Conservation (phyloP, 1,284 basidiomycete species). For the Pterulicium gracile region DNA sequence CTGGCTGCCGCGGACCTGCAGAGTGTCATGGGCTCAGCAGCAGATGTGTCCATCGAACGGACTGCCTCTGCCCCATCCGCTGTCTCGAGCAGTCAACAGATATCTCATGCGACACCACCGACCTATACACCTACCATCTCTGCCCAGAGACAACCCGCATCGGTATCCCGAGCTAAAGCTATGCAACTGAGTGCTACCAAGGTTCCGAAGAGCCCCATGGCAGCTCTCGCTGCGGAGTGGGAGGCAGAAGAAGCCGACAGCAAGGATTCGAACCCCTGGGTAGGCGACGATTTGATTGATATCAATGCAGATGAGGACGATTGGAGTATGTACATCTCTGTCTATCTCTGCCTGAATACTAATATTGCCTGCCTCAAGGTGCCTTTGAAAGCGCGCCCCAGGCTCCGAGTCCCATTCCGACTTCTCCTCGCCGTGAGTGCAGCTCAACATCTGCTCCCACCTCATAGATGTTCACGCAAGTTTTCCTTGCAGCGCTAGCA, state of each 20-base stretch:
- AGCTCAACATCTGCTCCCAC: conserved; percentile 15
- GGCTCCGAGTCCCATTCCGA: neutral
- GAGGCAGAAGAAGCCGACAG: conserved; percentile 32
- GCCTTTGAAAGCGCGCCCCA: conserved; percentile 72
- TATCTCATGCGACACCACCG: conserved; percentile 11
- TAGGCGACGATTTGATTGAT: conserved; percentile 75
- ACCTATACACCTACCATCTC: conserved; percentile 6
- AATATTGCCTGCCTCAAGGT: conserved; percentile 30
- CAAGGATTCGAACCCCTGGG: conserved; percentile 48
- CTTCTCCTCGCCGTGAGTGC: neutral
- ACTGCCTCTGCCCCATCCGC: conserved; percentile 14
- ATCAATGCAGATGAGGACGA: conserved; percentile 86
- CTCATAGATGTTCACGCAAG: neutral
- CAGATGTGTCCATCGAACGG: conserved; percentile 24
- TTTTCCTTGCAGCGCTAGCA: neutral
- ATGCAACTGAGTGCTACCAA: conserved; percentile 64
- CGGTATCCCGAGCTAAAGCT: conserved; percentile 39
- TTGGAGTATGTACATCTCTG: conserved; percentile 56
- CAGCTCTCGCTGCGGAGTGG: conserved; percentile 26
- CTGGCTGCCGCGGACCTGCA: conserved; percentile 66
- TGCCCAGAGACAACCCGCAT: conserved; percentile 10
- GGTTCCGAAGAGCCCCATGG: conserved; percentile 21
- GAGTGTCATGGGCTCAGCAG: conserved; percentile 39
- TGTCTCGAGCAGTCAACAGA: conserved; percentile 6
- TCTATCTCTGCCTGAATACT: neutral